phyloP scores from a whole-genome alignment of 2,329 filamentous ascomycete genomes.

The Colletotrichum sojae region DNA sequence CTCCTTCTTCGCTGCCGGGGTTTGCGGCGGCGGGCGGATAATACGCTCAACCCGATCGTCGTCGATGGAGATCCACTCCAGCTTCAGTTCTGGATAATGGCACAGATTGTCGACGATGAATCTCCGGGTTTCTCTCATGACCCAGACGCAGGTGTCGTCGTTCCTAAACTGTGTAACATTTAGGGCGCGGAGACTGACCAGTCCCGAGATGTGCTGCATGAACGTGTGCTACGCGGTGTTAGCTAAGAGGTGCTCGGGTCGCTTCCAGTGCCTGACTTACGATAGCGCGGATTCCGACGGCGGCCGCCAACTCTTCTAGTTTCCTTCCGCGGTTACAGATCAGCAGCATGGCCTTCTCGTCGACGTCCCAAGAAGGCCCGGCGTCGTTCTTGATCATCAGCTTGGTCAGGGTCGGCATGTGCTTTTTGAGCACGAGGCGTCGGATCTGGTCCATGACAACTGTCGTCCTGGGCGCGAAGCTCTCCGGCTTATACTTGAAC shows the following conservation, averaged over 20 bases:
- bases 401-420: slow-evolving; percentile 66
- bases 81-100: slow-evolving; percentile 67
- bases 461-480: slow-evolving; percentile 64
- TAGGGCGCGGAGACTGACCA: slow-evolving; percentile 66
- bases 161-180: slow-evolving; percentile 69
- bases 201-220: slow-evolving; percentile 65
- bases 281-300: slow-evolving; percentile 67
- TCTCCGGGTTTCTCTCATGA: slow-evolving; percentile 69
- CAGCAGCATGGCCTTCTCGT: slow-evolving; percentile 68
- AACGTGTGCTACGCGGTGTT: slow-evolving; percentile 65
- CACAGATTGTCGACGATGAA: slow-evolving; percentile 72
- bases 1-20: slow-evolving; percentile 47
- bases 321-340: slow-evolving; percentile 64
- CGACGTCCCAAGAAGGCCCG: slow-evolving; percentile 68
- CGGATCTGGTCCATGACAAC: slow-evolving; percentile 72
- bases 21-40: slow-evolving; percentile 55
- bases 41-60: slow-evolving; percentile 65
- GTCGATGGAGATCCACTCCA: slow-evolving; percentile 72
- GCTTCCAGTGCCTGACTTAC: slow-evolving; percentile 57
- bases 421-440: slow-evolving; percentile 69
- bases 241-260: neutral
- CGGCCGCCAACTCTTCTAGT: slow-evolving; percentile 70
- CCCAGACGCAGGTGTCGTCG: slow-evolving; percentile 69
- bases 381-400: slow-evolving; percentile 73
- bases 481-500: slow-evolving; percentile 65